Conservation (phyloP, 371 early-diverging fungal genomes). For the Apophysomyces sp. region DNA sequence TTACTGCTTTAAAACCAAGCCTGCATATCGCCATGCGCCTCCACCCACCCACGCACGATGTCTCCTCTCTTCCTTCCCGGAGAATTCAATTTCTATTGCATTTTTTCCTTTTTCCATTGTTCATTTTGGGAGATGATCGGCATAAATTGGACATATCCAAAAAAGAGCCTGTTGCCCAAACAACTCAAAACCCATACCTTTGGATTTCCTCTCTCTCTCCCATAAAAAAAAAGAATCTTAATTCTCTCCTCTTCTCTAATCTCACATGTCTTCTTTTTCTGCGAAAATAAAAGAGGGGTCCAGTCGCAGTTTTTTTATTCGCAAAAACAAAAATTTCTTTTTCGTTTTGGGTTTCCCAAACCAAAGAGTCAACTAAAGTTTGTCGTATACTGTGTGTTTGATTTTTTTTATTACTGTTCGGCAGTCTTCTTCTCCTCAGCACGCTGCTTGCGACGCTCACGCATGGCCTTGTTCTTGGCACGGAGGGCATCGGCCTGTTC, state of each 20-base stretch:
- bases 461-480: constrained; percentile 93
- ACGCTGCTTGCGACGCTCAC: constrained; percentile 90
- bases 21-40: no score
- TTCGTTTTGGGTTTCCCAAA: neutral
- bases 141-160: no score
- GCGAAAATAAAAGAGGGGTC: neutral
- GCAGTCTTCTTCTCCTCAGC: constrained; percentile 85
- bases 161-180: no score
- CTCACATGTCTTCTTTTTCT: neutral
- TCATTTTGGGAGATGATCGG: neutral
- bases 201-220: no score
- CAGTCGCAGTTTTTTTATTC: neutral
- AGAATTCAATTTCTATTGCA: no score
- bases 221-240: no score
- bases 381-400: neutral
- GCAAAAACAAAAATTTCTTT: neutral
- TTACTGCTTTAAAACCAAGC: no score
- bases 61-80: no score
- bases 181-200: no score
- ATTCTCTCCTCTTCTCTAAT: no score
- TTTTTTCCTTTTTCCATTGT: neutral
- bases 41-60: no score
- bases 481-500: constrained; percentile 99
- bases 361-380: neutral
- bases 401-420: neutral